Percentiles rank a stretch among this genome's conserved stretches.
Conservation (phyloP, 148 eudicot genomes). For the Fagopyrum homotropicum region DNA sequence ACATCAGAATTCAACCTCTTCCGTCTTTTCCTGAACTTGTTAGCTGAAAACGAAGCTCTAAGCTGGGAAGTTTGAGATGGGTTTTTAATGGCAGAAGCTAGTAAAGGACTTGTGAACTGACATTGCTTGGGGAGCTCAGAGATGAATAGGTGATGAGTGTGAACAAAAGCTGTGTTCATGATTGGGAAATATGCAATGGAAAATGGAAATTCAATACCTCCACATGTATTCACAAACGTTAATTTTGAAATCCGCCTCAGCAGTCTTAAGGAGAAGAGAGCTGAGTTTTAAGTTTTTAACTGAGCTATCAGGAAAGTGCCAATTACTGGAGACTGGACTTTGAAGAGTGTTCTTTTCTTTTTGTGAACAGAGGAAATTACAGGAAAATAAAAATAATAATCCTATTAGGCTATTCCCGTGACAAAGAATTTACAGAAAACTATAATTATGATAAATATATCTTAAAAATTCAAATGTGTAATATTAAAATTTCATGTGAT, state of each 20-base stretch:
- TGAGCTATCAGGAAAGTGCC: neutral
- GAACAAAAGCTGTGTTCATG: slow-evolving; percentile 6
- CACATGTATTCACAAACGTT: neutral
- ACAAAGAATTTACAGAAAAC: no score
- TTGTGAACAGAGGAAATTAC: neutral
- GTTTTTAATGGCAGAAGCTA: neutral
- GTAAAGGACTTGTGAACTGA: neutral
- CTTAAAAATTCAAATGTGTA: no score
- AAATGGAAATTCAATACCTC: neutral
- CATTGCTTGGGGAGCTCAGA: neutral
- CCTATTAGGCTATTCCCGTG: no score
- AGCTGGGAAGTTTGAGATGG: neutral
- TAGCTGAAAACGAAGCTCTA: slow-evolving; percentile 1
- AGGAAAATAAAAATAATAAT: no score
- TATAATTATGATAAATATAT: no score
- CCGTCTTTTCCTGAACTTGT: neutral
- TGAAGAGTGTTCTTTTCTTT: neutral
- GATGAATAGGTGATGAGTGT: neutral
- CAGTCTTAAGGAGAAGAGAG: neutral
- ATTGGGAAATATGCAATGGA: no score
- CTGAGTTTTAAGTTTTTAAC: neutral
- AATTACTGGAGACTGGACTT: neutral
- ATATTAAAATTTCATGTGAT: no score
- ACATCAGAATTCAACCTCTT: neutral
- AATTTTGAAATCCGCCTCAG: no score